phyloP scores from a whole-genome alignment of 176 grass and related monocot genomes.

The Raddia guianensis region DNA sequence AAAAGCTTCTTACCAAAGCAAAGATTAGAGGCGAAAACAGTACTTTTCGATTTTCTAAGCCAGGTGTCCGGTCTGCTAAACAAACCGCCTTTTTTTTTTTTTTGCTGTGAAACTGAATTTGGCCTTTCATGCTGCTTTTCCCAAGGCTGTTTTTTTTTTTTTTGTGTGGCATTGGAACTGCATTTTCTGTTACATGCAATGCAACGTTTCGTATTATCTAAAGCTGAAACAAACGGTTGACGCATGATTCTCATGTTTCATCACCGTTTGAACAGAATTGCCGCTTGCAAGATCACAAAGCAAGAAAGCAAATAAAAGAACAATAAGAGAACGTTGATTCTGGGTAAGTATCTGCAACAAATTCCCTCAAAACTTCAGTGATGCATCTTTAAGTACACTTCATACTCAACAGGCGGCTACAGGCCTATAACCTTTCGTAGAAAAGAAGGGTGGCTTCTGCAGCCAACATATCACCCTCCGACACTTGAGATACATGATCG shows the following conservation, averaged over 20 bases:
- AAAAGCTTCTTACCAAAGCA: slow-evolving; percentile 6
- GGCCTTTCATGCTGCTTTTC: neutral
- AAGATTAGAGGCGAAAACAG: neutral
- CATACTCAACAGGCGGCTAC: slow-evolving; percentile 32
- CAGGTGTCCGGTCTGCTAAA: slow-evolving; percentile 9
- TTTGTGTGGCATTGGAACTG: no score
- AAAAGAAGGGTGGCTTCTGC: slow-evolving; percentile 86
- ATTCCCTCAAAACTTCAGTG: neutral
- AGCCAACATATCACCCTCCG: slow-evolving; percentile 64
- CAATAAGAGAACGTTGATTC: neutral
- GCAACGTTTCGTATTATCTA: neutral
- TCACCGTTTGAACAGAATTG: neutral
- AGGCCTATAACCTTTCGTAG: slow-evolving; percentile 76
- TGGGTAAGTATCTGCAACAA: neutral
- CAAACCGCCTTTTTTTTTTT: no score
- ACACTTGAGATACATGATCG: slow-evolving; percentile 57
- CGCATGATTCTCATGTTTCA: neutral
- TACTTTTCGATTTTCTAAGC: neutral
- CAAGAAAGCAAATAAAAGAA: neutral
- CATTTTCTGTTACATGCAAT: neutral
- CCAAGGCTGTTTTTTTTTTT: no score
- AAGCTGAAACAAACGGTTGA: neutral
- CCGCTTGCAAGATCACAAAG: neutral
- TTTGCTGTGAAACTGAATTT: slow-evolving; percentile 12
- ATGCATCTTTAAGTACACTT: neutral